phyloP scores from a whole-genome alignment of 805 yeast genomes.

The Ogataea trehaloabstinens region DNA sequence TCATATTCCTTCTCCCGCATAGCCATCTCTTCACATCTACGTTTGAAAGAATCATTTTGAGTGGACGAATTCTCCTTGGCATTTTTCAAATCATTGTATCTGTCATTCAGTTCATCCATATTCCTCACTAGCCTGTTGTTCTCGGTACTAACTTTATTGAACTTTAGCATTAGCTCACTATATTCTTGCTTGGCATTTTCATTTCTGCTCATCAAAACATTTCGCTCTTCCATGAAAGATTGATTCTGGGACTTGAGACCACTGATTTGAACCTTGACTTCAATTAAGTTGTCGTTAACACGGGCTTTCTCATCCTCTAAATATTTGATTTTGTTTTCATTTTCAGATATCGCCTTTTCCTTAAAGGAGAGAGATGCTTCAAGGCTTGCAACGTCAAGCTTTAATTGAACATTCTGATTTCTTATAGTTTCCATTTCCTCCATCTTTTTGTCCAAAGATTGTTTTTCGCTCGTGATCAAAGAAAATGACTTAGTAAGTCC shows the following conservation, averaged over 20 bases:
- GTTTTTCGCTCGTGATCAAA: slow-evolving; percentile 37
- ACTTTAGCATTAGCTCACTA: slow-evolving; percentile 35
- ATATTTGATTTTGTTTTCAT: slow-evolving; percentile 34
- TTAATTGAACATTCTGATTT: slow-evolving; percentile 42
- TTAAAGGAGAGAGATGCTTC: slow-evolving; percentile 45
- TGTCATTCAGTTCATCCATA: slow-evolving; percentile 39
- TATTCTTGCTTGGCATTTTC: slow-evolving; percentile 35
- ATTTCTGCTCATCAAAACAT: slow-evolving; percentile 39
- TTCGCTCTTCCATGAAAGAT: slow-evolving; percentile 37
- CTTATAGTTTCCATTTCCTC: slow-evolving; percentile 40
- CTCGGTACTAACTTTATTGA: slow-evolving; percentile 41
- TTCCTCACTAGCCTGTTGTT: slow-evolving; percentile 40
- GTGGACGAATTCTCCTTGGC: slow-evolving; percentile 30
- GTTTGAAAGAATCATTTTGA: slow-evolving; percentile 49
- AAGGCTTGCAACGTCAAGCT: slow-evolving; percentile 47
- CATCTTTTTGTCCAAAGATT: slow-evolving; percentile 18
- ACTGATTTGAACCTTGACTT: slow-evolving; percentile 39
- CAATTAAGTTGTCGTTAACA: slow-evolving; percentile 37
- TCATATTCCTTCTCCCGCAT: slow-evolving; percentile 67
- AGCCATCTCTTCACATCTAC: slow-evolving; percentile 69
- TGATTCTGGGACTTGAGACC: slow-evolving; percentile 39
- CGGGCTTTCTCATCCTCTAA: slow-evolving; percentile 39
- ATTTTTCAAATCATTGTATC: slow-evolving; percentile 36
- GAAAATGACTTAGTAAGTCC: slow-evolving; percentile 31
- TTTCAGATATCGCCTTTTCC: slow-evolving; percentile 40